These are phyloP conservation scores for Plantago rigida DNA, from an alignment of 305 asterid genomes.

Conservation along the genomic window DNA sequence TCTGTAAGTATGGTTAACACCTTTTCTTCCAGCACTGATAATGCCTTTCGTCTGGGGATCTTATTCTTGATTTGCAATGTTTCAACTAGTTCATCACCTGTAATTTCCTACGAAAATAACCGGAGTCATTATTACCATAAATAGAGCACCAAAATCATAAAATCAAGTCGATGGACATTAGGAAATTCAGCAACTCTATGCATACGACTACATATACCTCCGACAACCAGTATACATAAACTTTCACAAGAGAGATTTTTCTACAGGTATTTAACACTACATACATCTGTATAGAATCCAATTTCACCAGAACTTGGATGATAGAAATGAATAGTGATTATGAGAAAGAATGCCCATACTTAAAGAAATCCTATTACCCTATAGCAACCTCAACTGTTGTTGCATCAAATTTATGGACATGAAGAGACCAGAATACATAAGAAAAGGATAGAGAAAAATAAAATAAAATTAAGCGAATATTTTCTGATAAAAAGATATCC, in stretches of 20 bases:
- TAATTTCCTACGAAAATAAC: constrained; percentile 67
- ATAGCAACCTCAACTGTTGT: neutral
- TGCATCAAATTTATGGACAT: constrained; percentile 2
- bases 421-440: neutral
- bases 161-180: neutral
- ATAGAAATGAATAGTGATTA: too few species aligned
- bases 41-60: constrained; percentile 82
- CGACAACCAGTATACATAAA: too few species aligned
- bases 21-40: constrained; percentile 58
- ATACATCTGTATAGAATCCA: too few species aligned
- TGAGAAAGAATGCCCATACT: neutral
- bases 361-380: neutral
- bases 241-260: too few species aligned
- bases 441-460: neutral
- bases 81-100: constrained; percentile 76
- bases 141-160: constrained; percentile 23
- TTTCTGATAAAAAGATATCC: constrained; percentile 1
- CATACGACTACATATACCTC: too few species aligned
- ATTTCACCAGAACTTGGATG: too few species aligned
- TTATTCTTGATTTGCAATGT: constrained; percentile 74
- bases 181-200: too few species aligned
- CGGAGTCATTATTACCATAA: constrained; percentile 22
- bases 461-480: neutral
- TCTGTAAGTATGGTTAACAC: constrained; percentile 76
- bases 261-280: too few species aligned